A percentile compares a stretch with the other conserved stretches of the same genome.
phyloP scores from a whole-genome alignment of 2,329 filamentous ascomycete genomes.

The Claviceps monticola region DNA sequence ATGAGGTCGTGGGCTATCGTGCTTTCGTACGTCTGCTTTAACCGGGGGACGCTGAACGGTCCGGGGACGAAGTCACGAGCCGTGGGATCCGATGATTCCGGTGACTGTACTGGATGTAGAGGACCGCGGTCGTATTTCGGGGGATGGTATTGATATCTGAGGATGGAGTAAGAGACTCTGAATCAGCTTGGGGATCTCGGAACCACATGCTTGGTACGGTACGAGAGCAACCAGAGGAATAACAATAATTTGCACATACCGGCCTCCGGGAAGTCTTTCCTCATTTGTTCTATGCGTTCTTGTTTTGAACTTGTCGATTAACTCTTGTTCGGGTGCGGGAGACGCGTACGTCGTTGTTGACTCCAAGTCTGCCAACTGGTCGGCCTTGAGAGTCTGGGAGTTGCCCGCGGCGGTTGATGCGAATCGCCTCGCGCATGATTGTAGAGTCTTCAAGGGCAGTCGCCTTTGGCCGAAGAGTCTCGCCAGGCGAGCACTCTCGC shows the following conservation, averaged over 20 bases:
- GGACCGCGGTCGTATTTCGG: conserved; percentile 92
- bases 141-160: conserved; percentile 84
- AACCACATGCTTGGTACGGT: too few species aligned
- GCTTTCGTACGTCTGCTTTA: conserved; percentile 79
- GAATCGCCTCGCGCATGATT: conserved; percentile 24
- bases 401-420: conserved; percentile 30
- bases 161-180: background rate
- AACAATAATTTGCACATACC: conserved; percentile 20
- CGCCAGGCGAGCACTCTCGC: conserved; percentile 25
- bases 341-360: conserved; percentile 32
- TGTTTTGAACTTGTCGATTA: conserved; percentile 27
- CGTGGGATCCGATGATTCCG: conserved; percentile 69
- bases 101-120: conserved; percentile 83
- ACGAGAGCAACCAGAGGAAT: too few species aligned
- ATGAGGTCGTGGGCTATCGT: conserved; percentile 81
- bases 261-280: conserved; percentile 30
- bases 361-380: conserved; percentile 35
- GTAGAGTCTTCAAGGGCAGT: conserved; percentile 12
- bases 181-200: background rate
- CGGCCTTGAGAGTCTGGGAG: conserved; percentile 12
- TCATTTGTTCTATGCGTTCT: conserved; percentile 22
- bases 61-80: conserved; percentile 83
- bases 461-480: conserved; percentile 17
- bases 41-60: conserved; percentile 74
- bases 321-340: conserved; percentile 24